phyloP scores from a whole-genome alignment of 345 rosid genomes.

The Crucihimalaya himalaica region DNA sequence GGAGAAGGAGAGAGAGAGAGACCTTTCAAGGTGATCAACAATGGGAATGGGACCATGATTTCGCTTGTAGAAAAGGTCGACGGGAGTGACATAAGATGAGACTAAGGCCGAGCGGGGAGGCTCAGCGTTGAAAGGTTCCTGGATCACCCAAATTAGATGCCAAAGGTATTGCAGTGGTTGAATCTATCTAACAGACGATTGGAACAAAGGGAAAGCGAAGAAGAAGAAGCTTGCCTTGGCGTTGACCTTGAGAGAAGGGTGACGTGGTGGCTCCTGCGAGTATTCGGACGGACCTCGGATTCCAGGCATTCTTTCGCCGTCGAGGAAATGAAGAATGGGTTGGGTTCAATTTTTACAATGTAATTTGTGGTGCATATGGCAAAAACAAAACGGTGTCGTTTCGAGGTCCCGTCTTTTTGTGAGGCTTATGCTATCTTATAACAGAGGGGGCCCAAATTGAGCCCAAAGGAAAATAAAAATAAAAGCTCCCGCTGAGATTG shows the following conservation, averaged over 20 bases:
- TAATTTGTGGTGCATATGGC: too few relatives aligned
- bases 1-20: background rate
- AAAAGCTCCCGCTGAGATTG: background rate
- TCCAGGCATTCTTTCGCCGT: slow-evolving; percentile 66
- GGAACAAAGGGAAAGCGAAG: background rate
- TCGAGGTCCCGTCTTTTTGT: too few relatives aligned
- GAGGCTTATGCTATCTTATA: background rate
- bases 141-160: slow-evolving; percentile 17
- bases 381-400: background rate
- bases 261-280: slow-evolving; percentile 76
- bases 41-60: slow-evolving; percentile 95
- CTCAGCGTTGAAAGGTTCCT: slow-evolving; percentile 97
- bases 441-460: background rate
- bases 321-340: background rate
- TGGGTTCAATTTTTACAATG: background rate
- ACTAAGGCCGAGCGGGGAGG: slow-evolving; percentile 75
- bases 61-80: slow-evolving; percentile 88
- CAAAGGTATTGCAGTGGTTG: background rate
- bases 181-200: background rate
- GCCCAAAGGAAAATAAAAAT: background rate
- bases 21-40: slow-evolving; percentile 74
- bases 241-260: slow-evolving; percentile 71
- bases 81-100: slow-evolving; percentile 78
- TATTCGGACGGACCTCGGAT: slow-evolving; percentile 72
- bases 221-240: slow-evolving; percentile 51